Evolutionary conservation across 805 yeast species (phyloP).

Genomic region (Schwanniomyces pseudopolymorphus): DNA sequence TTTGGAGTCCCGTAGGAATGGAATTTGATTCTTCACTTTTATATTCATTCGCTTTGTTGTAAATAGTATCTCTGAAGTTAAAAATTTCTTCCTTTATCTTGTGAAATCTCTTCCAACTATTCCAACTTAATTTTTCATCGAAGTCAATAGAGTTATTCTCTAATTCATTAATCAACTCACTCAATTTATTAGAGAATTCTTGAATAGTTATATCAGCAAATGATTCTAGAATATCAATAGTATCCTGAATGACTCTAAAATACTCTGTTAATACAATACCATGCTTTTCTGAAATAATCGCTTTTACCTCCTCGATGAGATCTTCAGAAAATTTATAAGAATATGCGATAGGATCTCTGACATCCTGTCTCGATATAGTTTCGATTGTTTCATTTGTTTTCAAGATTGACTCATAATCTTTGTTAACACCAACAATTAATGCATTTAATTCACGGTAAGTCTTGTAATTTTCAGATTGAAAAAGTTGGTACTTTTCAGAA

Average conservation of each 20-base stretch:
- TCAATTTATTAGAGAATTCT: constrained; percentile 63
- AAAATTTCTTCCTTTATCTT: constrained; percentile 55
- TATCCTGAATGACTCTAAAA: constrained; percentile 33
- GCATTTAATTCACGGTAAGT: constrained; percentile 30
- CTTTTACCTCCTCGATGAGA: constrained; percentile 21
- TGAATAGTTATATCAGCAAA: constrained; percentile 66
- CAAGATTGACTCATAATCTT: constrained; percentile 31
- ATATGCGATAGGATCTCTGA: constrained; percentile 32
- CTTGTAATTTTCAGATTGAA: constrained; percentile 28
- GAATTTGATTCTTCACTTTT: constrained; percentile 8
- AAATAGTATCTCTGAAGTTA: constrained; percentile 53
- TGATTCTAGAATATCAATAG: constrained; percentile 69
- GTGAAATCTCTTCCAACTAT: constrained; percentile 63
- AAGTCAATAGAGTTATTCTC: constrained; percentile 11
- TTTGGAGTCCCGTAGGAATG: constrained; percentile 39
- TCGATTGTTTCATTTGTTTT: constrained; percentile 13
- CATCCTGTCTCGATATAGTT: constrained; percentile 30
- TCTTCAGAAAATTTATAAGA: constrained; percentile 23
- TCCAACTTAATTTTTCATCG: constrained; percentile 33
- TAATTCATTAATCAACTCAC: constrained; percentile 27
- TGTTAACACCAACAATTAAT: constrained; percentile 30
- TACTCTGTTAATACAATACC: constrained; percentile 26
- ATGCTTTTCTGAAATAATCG: constrained; percentile 24
- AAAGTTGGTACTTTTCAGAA: constrained; percentile 21
- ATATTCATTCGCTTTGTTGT: constrained; percentile 22